phyloP scores from a whole-genome alignment of 73 alveolate species.

The Breviolum minutum region DNA sequence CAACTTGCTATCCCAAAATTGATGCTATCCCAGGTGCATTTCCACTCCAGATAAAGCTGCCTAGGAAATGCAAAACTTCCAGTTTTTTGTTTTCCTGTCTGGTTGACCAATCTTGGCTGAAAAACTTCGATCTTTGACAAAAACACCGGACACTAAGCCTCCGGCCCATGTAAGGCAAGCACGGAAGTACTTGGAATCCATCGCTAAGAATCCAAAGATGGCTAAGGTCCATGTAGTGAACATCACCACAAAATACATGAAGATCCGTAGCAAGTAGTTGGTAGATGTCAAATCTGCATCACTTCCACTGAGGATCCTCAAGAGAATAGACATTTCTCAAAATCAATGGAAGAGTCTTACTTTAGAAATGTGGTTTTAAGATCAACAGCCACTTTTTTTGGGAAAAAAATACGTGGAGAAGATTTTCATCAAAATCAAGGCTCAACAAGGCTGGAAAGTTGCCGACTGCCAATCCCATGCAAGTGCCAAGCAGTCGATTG shows the following conservation, averaged over 20 bases:
- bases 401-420: too few relatives aligned
- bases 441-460: slow-evolving; percentile 52
- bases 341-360: too few relatives aligned
- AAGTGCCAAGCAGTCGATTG: slow-evolving; percentile 57
- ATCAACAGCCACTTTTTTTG: too few relatives aligned
- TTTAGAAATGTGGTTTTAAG: too few relatives aligned
- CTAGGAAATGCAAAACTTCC: background rate
- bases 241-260: slow-evolving; percentile 62
- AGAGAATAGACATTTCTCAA: background rate
- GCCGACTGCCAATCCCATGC: slow-evolving; percentile 91
- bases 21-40: slow-evolving; percentile 3
- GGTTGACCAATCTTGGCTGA: background rate
- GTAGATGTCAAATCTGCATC: background rate
- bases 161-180: slow-evolving; percentile 58
- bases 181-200: slow-evolving; percentile 63
- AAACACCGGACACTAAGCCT: background rate
- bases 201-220: slow-evolving; percentile 53
- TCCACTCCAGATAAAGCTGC: slow-evolving; percentile 44
- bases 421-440: too few relatives aligned
- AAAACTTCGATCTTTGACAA: background rate
- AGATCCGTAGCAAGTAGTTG: slow-evolving; percentile 42
- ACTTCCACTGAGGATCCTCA: background rate
- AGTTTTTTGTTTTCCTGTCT: background rate
- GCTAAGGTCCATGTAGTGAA: slow-evolving; percentile 66
- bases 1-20: background rate